Evolutionary conservation across 306 rosid species (phyloP), one percentile per base, ranked within the genome.

Genomic region (Aeschynomene evenia): DNA sequence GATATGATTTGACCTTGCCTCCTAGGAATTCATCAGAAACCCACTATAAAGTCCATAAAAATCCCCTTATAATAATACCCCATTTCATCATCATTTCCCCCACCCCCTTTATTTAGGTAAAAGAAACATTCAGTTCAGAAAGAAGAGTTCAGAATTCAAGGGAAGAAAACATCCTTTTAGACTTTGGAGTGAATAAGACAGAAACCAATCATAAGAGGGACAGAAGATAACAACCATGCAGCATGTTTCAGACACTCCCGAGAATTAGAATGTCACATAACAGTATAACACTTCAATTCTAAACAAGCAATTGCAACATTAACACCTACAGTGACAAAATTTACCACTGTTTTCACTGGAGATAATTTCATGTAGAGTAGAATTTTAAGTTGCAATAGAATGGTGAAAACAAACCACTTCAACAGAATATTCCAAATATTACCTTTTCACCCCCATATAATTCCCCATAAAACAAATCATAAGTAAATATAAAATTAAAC

Each of bases 361-460:
- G 29, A 33, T 5, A 24, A 19, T 43, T 33, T 22, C 13, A 33
- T 0, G 5, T 2, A 14, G 43, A 33, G 59, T 67, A 36, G 21
- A 61, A 46, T 55, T 65, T 29, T 45, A 29, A 45, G 23, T 49
- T 58, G 37, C 74, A 48, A 24, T 12, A 66, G 11, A 68, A 57
- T 23, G 15, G 33, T 11, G 22, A 22, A 55, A 56, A 26, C 31
- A 37, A 9, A 37, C 2, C 21, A 29, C 45, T 39, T 18, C 42
- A 16, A 37, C 9, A 23, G 46, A 16, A 51, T 26, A 49, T 15
- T 53, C 4, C 21, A 33, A 39, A 26, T 5, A 37, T 37, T 31
- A 31, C 36, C 6, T 31, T 31, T 31, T 4, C 36, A 1, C 36
- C 36, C 2, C 6, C 14, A 5, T 34, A 37, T 37, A 37, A 26